Evolutionary conservation across 768 basidiomycete species (phyloP), one percentile per base, ranked within the genome.

Genomic region (Mycena chlorophos): DNA sequence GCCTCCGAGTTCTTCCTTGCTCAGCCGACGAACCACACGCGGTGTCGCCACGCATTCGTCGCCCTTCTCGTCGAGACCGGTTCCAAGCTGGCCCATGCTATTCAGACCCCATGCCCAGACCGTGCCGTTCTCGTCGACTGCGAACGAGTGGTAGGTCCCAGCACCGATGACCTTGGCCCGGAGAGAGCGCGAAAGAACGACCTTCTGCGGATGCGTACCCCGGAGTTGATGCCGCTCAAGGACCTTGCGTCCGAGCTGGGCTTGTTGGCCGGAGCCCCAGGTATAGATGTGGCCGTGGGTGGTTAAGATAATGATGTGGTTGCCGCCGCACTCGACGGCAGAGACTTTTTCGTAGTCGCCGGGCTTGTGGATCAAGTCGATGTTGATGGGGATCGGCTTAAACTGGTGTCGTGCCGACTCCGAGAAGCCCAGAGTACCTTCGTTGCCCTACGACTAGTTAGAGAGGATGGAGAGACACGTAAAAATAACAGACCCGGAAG

Each of bases 101-200:
- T 98, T 97, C 56, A 94, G 76, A n/a, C 96, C 96, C 96, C 96
- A 98, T 13, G 85, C 93, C 86, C 88, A 98, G 8, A 96, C 89
- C 47, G 80, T 83, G 26, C 93, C 94, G 5, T 78, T 73, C 50
- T 88, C 82, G 68, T 94, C 88, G 54, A 98, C 85, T 2, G 94
- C 95, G 65, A 97, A 98, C 0, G 93, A 95, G 65, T 91, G 89
- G 71, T 86, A 91, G 49, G 80, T 80, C 5, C 96, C 95, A 0
- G 93, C 82, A 3, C 93, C 93, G 57, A 98, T 75, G 38, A 73
- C 74, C 13, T 87, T 85, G 42, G 74, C 76, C 70, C 74, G 75
- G 63, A 86, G 82, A 25, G 74, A 68, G n/a, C 87, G 83, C 23
- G 68, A 86, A n/a, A 98, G 80, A 1, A 83, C 81, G 37, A 98